Base-by-base conservation (phyloP, 2,329 filamentous ascomycete species). In the Venturia oleaginea region DNA sequence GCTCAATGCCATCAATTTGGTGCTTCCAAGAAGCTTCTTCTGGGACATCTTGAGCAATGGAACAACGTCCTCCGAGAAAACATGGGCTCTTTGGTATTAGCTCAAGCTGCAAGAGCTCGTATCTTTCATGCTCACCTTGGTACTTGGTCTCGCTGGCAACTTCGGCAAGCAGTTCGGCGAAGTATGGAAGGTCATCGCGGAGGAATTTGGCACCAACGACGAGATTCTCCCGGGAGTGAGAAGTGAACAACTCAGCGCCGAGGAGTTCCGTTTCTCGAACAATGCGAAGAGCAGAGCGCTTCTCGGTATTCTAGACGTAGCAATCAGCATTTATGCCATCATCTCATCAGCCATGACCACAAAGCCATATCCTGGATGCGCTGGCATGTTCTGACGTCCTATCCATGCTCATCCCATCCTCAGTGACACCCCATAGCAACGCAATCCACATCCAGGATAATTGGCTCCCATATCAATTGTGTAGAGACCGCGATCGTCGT, bases 201-300 rank as follows among this genome's bases (percentile, higher is more conserved):
- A 99, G 86, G 84, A 99, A 99, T 81, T 89, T 96, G 76, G 94
- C 91, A 78, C 93, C 88, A 73, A 99, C 81, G 66, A 99, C 86
- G 68, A 99, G 81, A 75, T 92, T 92, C 83, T 99, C 94, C 75
- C 93, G 89, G 72, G 91, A 92, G 81, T 97, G 92, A 78, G 90
- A 91, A 69, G 93, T 83, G 71, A 81, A 84, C 80, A 97, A 86
- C 85, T 93, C 87, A 73, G 91, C 91, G 76, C 95, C 94, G 69
- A 99, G 86, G 67, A 99, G 88, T 81, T 99, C 94, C 72, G 91
- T 86, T 82, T 99, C 94, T 81, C 94, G 90, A 75, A 88, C 89
- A 77, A 99, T 96, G 76, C 92, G 90, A 73, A 99, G 83, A 66
- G 91, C 91, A 70, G 92, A 94, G 78, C 94, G 88, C 79, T 89